Base-by-base conservation (phyloP, 176 grass and related monocot species). In the Elymus sibiricus region DNA sequence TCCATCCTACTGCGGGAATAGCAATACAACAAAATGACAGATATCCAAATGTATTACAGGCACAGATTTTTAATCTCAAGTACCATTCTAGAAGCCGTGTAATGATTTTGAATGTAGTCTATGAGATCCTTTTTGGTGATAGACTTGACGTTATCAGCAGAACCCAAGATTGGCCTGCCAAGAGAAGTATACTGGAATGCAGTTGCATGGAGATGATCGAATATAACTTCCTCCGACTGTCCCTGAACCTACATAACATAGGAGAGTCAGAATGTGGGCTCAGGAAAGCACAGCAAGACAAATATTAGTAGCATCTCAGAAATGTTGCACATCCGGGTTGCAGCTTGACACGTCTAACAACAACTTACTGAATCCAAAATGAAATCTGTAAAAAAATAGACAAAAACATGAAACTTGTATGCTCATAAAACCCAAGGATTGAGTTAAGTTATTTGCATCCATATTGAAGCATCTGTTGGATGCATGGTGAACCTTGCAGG, bases 191-290 rank as follows among this genome's bases (percentile, higher is more conserved):
- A 93, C 62, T 99, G 97, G 88, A 99, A 99, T 82, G 94, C 97
- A 22, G 97, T 99, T 66, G 97, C 94, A 96, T 99, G 97, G 6
- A 99, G 85, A 86, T 99, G 97, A 79, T 99, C 97, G 64, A 99
- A 99, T 82, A 99, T 93, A 77, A 99, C 94, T 89, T 99, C 97
- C 82, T 96, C 92, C 6, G 90, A 88, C 81, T 96, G 92, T 64
- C 90, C 92, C 79, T 94, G 92, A 37, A 99, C 94, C 97, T 99
- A 88, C 27, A 82, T 67, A 58, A 79, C n/a, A 35, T 6, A 34
- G 12, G 79, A 90, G n/a, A 79, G 5, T 70, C 39, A 87, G 11
- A 86, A 43, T 67, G 38, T 34, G 74, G 42, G 81, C 47, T 68
- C 62, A 70, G 68, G 49, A 19, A 25, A 40, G 59, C 25, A 7